Base-by-base conservation (phyloP, 2,329 filamentous ascomycete genomes). In the Fusarium longipes region DNA sequence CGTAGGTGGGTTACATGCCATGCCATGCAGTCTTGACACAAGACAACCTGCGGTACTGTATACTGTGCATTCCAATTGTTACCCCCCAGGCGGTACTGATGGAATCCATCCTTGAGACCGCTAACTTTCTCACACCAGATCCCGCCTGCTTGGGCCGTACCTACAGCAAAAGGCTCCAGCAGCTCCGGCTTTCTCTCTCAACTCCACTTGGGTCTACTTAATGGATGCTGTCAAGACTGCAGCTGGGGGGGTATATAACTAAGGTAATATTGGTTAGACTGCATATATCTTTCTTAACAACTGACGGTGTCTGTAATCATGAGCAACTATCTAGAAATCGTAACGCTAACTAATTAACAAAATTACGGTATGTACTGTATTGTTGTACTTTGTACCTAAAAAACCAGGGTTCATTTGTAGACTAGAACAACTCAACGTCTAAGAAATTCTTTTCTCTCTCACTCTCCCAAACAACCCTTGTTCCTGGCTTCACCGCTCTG, bases 71-170 rank as follows among this genome's bases (percentile, higher is more conserved):
- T n/a, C n/a, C n/a, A n/a, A 27, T 10, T 35, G 32, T 35, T 8
- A 25, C 24, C 57, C 57, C 55, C 39, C 45, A 48, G 45, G 54
- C 58, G 29, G 30, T 20, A 38, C 44, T 47, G 57, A 27, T 27
- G 27, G 27, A 27, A 10, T 27, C 43, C 59, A 57, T 35, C 51
- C 61, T 51, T 54, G 57, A 66, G 64, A 68, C 68, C 49, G 65
- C 62, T 53, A 61, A 12, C 32, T 48, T 25, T 48, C 25, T 38
- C 62, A 71, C 68, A 71, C 64, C 64, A 71, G 70, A 69, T 73
- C 68, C 70, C 70, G 70, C 59, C 66, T 52, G 69, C 65, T 67
- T 73, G 70, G 70, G 70, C 57, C 70, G 70, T 73, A 71, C 67
- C 68, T 70, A 70, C 61, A 72, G 63, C 39, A 53, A 53, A 44